These are phyloP conservation scores for Fraxinus americana DNA, from an alignment of 257 asterid species.

Conservation along the genomic window DNA sequence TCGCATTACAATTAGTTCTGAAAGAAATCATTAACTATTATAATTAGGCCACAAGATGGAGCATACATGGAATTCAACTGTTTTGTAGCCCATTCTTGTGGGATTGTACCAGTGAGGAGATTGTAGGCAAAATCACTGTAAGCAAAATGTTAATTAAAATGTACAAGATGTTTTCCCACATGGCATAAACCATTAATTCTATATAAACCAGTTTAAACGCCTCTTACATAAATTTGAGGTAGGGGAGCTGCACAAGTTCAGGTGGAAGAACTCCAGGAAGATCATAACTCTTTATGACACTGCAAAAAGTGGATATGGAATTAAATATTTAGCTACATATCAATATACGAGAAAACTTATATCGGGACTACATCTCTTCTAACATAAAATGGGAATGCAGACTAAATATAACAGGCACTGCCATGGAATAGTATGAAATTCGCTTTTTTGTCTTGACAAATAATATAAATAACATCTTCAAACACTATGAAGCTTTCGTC, in stretches of 20 bases:
- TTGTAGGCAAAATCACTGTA: conserved; percentile 88
- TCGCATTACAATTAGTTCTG: conserved; percentile 15
- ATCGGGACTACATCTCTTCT: not conserved
- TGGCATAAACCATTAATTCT: conserved; percentile 16
- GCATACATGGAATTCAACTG: conserved; percentile 63
- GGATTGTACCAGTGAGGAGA: conserved; percentile 76
- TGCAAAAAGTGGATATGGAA: conserved; percentile 37
- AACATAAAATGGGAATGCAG: not conserved
- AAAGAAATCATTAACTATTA: conserved; percentile 15
- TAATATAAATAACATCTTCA: not conserved
- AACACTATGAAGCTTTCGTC: no score
- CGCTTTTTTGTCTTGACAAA: no score
- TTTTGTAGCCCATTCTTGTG: conserved; percentile 75
- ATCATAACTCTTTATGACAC: conserved; percentile 68
- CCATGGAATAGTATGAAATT: not conserved
- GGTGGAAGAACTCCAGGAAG: conserved; percentile 83
- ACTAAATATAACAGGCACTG: not conserved
- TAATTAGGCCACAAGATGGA: conserved; percentile 11
- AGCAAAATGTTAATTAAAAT: not conserved
- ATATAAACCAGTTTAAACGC: conserved; percentile 14
- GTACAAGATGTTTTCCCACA: conserved; percentile 11
- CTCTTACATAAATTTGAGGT: conserved; percentile 67
- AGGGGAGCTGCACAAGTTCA: conserved; percentile 57
- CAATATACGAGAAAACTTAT: not conserved
- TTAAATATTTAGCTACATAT: not conserved